Evolutionary conservation across 345 rosid species (phyloP).

Genomic region (Arabidopsis suecica): DNA sequence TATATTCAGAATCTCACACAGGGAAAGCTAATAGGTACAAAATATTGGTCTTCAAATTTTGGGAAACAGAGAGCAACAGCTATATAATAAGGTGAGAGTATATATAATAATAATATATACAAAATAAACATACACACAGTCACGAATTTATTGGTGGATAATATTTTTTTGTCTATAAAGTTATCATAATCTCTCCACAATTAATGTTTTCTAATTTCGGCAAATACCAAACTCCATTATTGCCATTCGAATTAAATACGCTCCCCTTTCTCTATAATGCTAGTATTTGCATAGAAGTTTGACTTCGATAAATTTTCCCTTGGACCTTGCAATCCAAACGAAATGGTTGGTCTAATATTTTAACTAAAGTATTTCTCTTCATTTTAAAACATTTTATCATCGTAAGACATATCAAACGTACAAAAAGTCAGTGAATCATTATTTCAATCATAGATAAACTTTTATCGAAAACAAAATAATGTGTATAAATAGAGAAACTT

Average conservation of each 20-base stretch:
- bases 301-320: conserved; percentile 16
- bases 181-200: conserved; percentile 36
- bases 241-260: conserved; percentile 40
- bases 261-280: neutral
- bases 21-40: conserved; percentile 33
- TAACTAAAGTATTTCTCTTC: conserved; percentile 9
- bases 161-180: neutral
- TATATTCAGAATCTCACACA: neutral
- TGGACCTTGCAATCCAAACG: conserved; percentile 32
- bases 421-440: neutral
- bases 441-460: conserved; percentile 9
- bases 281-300: conserved; percentile 12
- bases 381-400: neutral
- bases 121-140: conserved; percentile 14
- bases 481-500: too few relatives aligned
- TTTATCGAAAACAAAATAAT: too few relatives aligned
- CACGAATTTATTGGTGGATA: conserved; percentile 28
- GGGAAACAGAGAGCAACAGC: conserved; percentile 24
- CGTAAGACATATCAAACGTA: neutral
- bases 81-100: conserved; percentile 1
- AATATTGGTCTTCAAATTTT: conserved; percentile 27
- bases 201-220: conserved; percentile 54
- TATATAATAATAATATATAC: neutral
- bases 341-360: conserved; percentile 34
- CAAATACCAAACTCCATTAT: conserved; percentile 52